A percentile compares a stretch with the other conserved stretches of the same genome.
phyloP scores from a whole-genome alignment of 148 eudicot genomes.

The Fagopyrum esculentum region DNA sequence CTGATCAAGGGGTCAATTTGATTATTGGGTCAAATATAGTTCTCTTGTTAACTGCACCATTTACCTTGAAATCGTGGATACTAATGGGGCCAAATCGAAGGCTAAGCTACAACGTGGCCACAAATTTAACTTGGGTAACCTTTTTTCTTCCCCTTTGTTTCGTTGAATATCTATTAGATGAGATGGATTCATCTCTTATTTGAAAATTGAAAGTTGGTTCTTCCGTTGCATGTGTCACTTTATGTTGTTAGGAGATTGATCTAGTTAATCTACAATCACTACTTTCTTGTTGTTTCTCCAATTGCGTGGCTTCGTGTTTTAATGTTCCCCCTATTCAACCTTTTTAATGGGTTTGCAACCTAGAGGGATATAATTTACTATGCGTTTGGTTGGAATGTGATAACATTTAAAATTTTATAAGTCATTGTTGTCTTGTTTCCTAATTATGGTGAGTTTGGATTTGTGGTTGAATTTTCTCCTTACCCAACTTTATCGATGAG shows the following conservation, averaged over 20 bases:
- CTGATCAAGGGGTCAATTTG: constrained; percentile 21
- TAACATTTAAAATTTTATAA: too few relatives aligned
- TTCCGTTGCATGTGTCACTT: not conserved
- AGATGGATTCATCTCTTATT: not conserved
- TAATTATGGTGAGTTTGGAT: not conserved
- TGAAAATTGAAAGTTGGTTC: not conserved
- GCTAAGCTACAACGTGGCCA: constrained; percentile 60
- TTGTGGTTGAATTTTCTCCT: not conserved
- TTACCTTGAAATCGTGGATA: constrained; percentile 48
- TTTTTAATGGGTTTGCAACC: not conserved
- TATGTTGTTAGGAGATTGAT: constrained; percentile 12
- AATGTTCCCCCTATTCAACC: not conserved
- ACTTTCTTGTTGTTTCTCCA: not conserved
- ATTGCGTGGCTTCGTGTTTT: not conserved
- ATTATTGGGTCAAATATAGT: constrained; percentile 19
- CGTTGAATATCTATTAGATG: not conserved
- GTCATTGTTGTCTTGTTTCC: not conserved
- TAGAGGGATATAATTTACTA: not conserved
- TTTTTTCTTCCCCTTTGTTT: not conserved
- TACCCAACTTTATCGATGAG: not conserved
- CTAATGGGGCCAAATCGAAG: constrained; percentile 30
- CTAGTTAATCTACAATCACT: not conserved
- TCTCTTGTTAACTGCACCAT: constrained; percentile 36
- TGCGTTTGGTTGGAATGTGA: too few relatives aligned
- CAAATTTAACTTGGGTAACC: constrained; percentile 56